Conservation (phyloP, 169 alveolate genomes). For the Plasmodium malariae region DNA sequence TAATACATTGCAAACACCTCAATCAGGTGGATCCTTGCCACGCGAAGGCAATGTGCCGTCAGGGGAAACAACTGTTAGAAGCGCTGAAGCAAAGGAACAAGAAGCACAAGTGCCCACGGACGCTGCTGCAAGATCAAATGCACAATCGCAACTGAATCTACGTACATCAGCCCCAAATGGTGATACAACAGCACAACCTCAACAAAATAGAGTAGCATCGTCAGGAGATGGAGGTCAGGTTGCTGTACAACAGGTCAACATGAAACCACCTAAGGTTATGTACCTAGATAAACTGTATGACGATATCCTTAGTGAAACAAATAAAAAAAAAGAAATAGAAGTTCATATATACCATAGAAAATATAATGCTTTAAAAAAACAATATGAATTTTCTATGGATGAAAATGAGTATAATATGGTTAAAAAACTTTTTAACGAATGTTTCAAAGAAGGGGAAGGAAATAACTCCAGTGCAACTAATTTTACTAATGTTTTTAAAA, state of each 20-base stretch:
- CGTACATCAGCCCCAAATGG: neutral
- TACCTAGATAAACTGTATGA: conserved; percentile 13
- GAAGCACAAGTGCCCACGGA: too few relatives aligned
- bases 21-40: too few relatives aligned
- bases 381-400: neutral
- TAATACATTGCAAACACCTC: too few relatives aligned
- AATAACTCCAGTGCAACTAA: neutral
- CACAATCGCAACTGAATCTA: neutral
- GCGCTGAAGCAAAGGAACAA: too few relatives aligned
- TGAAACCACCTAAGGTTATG: neutral
- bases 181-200: neutral
- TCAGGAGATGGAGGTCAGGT: too few relatives aligned
- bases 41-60: too few relatives aligned
- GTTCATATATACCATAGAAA: neutral
- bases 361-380: conserved; percentile 1
- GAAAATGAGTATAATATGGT: conserved; percentile 13
- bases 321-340: neutral
- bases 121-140: too few relatives aligned
- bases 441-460: neutral
- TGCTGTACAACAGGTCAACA: too few relatives aligned
- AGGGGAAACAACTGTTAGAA: too few relatives aligned
- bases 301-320: neutral
- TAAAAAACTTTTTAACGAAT: conserved; percentile 11
- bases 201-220: neutral
- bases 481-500: neutral